Conservation (phyloP, 2,329 filamentous ascomycete genomes). For the Beauveria sp. region DNA sequence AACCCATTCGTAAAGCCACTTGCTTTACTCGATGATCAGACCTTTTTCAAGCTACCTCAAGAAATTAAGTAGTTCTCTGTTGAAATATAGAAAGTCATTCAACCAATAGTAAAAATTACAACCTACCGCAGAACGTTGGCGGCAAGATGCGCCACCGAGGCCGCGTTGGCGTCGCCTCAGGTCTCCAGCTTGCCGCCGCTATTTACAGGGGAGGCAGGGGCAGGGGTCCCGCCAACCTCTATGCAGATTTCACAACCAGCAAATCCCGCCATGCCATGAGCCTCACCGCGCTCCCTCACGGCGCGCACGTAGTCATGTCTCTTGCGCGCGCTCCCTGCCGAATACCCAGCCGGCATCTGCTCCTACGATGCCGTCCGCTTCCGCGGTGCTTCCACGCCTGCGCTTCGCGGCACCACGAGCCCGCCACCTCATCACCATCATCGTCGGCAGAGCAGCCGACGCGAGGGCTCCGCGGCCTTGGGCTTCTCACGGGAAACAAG, state of each 20-base stretch:
- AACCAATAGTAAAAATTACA: too few species aligned
- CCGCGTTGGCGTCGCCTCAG: too few species aligned
- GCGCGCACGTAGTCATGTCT: neutral
- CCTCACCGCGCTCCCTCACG: neutral
- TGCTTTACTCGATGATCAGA: too few species aligned
- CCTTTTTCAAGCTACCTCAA: too few species aligned
- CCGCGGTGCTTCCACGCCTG: neutral
- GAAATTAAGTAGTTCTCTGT: too few species aligned
- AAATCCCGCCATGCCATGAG: too few species aligned
- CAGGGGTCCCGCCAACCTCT: too few species aligned
- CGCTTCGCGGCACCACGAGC: neutral
- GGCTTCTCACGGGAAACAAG: neutral
- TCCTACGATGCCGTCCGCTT: neutral
- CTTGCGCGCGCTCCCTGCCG: neutral
- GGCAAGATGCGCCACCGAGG: too few species aligned
- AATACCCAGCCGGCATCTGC: neutral
- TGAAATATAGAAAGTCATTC: too few species aligned
- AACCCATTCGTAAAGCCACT: too few species aligned
- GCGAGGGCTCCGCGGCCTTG: neutral
- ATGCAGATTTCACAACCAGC: neutral
- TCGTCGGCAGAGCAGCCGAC: neutral
- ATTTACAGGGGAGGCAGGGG: neutral
- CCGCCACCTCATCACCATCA: neutral
- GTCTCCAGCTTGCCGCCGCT: too few species aligned
- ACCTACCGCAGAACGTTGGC: too few species aligned